phyloP scores from a whole-genome alignment of 2,329 filamentous ascomycete genomes.

The Hymenoscyphus infarciens region DNA sequence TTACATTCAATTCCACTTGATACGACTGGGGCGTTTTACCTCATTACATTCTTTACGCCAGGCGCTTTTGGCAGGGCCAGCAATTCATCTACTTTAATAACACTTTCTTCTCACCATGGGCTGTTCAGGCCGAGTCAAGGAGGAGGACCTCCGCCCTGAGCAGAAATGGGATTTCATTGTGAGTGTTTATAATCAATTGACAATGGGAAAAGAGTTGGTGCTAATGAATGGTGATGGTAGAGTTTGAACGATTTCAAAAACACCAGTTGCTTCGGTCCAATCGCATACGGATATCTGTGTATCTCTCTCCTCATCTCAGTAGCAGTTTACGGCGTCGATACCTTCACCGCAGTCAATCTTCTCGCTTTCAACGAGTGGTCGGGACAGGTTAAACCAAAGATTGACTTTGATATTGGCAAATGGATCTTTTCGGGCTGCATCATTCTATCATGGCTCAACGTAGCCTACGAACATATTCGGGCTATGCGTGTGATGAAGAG shows the following conservation, averaged over 20 bases:
- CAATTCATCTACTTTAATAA: constrained; percentile 14
- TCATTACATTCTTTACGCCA: constrained; percentile 19
- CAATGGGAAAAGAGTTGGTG: constrained; percentile 2
- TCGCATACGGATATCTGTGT: constrained; percentile 85
- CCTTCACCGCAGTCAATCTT: constrained; percentile 88
- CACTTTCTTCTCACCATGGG: constrained; percentile 53
- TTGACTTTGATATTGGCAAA: constrained; percentile 75
- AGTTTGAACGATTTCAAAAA: constrained; percentile 77
- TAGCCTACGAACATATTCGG: constrained; percentile 74
- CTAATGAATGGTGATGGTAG: constrained; percentile 34
- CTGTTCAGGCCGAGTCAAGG: constrained; percentile 60
- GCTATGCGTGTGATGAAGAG: constrained; percentile 78
- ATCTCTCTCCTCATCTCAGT: constrained; percentile 74
- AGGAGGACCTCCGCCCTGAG: constrained; percentile 68
- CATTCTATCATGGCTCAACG: constrained; percentile 80
- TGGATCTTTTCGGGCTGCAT: constrained; percentile 96
- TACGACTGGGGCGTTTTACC: constrained; percentile 10
- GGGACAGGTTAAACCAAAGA: constrained; percentile 72
- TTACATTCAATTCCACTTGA: constrained; percentile 13
- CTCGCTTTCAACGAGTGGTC: constrained; percentile 88
- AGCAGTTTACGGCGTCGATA: constrained; percentile 85
- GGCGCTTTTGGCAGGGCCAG: constrained; percentile 27
- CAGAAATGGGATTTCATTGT: constrained; percentile 96
- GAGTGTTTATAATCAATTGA: constrained; percentile 37
- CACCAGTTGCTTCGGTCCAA: constrained; percentile 67